A percentile compares a stretch with the other conserved stretches of the same genome.
These are phyloP conservation scores for Volvariella volvacea DNA, from an alignment of 1,284 basidiomycete species.

Conservation along the genomic window DNA sequence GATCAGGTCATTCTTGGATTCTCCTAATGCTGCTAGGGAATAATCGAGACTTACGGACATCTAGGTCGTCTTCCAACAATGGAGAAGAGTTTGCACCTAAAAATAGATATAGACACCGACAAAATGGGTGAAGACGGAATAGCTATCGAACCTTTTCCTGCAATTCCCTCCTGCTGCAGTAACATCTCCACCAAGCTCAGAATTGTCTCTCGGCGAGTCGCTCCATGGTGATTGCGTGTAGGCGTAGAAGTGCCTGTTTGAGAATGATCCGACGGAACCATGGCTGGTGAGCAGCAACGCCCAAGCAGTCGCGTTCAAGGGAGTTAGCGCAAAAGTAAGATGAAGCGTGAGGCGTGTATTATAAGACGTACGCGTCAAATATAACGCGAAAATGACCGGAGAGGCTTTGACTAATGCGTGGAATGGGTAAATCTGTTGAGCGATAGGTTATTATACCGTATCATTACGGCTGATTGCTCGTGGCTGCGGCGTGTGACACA, in stretches of 20 bases:
- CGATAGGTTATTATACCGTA: too few species aligned
- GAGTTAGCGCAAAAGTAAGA: too few species aligned
- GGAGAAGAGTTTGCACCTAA: constrained; percentile 28
- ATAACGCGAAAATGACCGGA: too few species aligned
- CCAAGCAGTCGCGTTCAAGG: too few species aligned
- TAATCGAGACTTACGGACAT: constrained; percentile 57
- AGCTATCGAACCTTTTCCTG: constrained; percentile 36
- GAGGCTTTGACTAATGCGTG: too few species aligned
- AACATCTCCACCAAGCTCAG: constrained; percentile 62
- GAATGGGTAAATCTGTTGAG: too few species aligned
- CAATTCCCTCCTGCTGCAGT: constrained; percentile 43
- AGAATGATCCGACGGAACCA: background rate
- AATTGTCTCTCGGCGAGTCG: constrained; percentile 50
- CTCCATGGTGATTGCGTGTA: constrained; percentile 8
- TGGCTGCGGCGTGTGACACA: too few species aligned
- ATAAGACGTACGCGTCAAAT: too few species aligned
- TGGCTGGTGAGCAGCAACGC: constrained; percentile 3
- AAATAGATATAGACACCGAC: background rate
- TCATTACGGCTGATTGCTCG: too few species aligned
- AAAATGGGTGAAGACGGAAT: constrained; percentile 2
- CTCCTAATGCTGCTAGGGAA: background rate
- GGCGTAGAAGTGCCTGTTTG: background rate
- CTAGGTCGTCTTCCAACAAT: constrained; percentile 52
- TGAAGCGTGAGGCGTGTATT: too few species aligned
- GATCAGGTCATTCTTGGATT: background rate